A percentile compares a stretch with the other conserved stretches of the same genome.
phyloP scores from a whole-genome alignment of 257 asterid species.

The Galeopsis tetrahit region DNA sequence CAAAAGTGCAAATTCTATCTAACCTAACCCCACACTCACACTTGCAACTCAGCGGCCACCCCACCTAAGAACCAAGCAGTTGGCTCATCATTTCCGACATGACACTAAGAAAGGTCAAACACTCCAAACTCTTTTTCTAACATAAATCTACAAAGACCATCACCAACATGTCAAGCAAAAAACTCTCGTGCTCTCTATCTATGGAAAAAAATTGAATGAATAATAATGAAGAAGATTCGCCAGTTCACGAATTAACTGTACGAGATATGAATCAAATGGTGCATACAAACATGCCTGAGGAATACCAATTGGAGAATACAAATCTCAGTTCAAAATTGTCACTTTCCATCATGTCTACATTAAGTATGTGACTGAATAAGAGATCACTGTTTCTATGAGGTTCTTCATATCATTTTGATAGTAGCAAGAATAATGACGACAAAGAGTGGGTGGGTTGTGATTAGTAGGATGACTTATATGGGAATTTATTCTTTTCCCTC shows the following conservation, averaged over 20 bases:
- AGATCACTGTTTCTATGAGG: not conserved
- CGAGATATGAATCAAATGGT: conserved; percentile 9
- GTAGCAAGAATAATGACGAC: conserved; percentile 1
- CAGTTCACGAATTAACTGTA: not conserved
- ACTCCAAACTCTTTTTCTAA: conserved; percentile 10
- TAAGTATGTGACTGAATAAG: conserved; percentile 1
- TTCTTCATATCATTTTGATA: conserved; percentile 8
- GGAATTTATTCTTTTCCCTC: conserved; percentile 5
- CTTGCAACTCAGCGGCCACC: conserved; percentile 19
- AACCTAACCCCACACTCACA: not conserved
- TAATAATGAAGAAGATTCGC: not conserved
- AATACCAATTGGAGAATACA: conserved; percentile 1
- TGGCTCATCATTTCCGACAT: not conserved
- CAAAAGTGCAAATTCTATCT: not conserved
- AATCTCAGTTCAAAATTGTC: conserved; percentile 1
- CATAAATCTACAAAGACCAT: conserved; percentile 8
- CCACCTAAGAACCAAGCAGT: conserved; percentile 3
- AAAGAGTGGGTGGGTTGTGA: not conserved
- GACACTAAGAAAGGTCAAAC: conserved; percentile 5
- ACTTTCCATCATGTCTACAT: not conserved
- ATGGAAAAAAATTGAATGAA: not conserved
- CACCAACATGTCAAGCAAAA: conserved; percentile 15
- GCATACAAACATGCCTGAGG: conserved; percentile 6
- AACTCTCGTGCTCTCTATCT: not conserved
- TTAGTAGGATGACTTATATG: not conserved